A percentile compares a stretch with the other conserved stretches of the same genome.
phyloP scores from a whole-genome alignment of 495 filamentous ascomycete species.

The Tuber borchii region DNA sequence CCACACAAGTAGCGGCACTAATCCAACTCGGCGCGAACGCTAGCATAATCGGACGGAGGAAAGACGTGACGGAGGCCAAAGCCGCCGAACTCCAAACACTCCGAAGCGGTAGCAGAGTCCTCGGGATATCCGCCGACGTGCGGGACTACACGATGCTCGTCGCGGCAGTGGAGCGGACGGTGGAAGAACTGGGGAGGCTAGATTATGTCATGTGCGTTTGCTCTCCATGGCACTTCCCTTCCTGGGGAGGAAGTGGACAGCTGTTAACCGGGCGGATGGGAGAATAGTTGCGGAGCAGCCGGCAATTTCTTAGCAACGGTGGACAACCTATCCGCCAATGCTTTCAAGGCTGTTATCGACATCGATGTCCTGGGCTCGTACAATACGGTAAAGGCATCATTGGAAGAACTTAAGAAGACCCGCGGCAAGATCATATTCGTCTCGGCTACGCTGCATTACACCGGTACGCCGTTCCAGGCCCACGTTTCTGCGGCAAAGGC shows the following conservation, averaged over 20 bases:
- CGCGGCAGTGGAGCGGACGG: conserved; percentile 67
- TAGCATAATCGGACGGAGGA: conserved; percentile 84
- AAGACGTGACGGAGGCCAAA: conserved; percentile 74
- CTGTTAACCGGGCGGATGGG: conserved; percentile 10
- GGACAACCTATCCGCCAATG: conserved; percentile 70
- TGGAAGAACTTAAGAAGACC: conserved; percentile 68
- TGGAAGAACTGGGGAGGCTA: conserved; percentile 72
- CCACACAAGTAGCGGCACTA: conserved; percentile 81
- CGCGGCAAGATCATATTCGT: conserved; percentile 84
- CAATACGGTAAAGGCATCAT: conserved; percentile 86
- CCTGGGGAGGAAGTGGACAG: neutral
- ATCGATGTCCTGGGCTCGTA: conserved; percentile 92
- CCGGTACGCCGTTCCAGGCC: conserved; percentile 70
- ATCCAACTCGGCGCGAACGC: conserved; percentile 89
- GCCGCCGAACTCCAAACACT: conserved; percentile 75
- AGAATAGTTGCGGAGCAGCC: conserved; percentile 74
- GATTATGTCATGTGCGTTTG: conserved; percentile 81
- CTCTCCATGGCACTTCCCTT: neutral
- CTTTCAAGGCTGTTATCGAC: conserved; percentile 91
- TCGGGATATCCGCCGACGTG: conserved; percentile 83
- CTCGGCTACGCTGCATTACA: conserved; percentile 84
- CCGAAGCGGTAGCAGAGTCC: conserved; percentile 67
- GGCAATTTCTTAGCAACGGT: conserved; percentile 95
- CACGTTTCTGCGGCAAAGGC: conserved; percentile 89
- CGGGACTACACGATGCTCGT: conserved; percentile 51